phyloP scores from a whole-genome alignment of 495 filamentous ascomycete species.

The Penicillium riverlandense region DNA sequence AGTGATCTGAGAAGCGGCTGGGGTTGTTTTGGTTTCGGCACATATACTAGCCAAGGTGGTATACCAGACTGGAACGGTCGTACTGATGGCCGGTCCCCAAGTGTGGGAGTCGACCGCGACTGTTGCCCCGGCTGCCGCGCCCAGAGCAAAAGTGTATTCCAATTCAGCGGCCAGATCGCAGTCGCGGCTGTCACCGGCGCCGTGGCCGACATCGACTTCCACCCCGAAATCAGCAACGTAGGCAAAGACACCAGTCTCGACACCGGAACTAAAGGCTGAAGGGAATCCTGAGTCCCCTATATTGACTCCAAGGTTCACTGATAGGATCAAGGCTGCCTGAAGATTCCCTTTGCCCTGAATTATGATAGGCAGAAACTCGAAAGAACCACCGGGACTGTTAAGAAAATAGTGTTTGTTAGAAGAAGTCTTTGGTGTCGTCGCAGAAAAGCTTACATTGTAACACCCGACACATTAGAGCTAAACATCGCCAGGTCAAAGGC shows the following conservation, averaged over 20 bases:
- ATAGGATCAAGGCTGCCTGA: conserved; percentile 28
- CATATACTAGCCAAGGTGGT: conserved; percentile 43
- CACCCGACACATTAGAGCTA: conserved; percentile 31
- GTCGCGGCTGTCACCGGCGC: conserved; percentile 19
- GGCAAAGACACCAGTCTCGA: conserved; percentile 39
- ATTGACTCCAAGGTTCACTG: conserved; percentile 27
- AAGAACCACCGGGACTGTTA: conserved; percentile 41
- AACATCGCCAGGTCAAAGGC: conserved; percentile 37
- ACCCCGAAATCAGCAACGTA: conserved; percentile 47
- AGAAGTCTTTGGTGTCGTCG: neutral
- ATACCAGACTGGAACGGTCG: conserved; percentile 44
- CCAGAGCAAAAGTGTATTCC: conserved; percentile 41
- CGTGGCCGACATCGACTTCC: conserved; percentile 29
- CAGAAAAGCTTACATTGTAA: conserved; percentile 34
- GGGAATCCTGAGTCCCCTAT: conserved; percentile 10
- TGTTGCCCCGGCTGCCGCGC: conserved; percentile 44
- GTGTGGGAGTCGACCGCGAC: conserved; percentile 30
- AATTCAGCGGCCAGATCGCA: conserved; percentile 39
- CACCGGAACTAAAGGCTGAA: conserved; percentile 26
- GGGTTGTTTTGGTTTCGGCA: conserved; percentile 20
- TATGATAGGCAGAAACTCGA: conserved; percentile 50
- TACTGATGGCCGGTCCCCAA: conserved; percentile 43
- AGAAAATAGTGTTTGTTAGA: neutral
- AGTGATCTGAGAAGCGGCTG: conserved; percentile 7
- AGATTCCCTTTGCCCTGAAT: conserved; percentile 31